Evolutionary conservation across 495 filamentous ascomycete genomes (phyloP), one percentile per base, ranked within the genome.

Genomic region (Penicillium salamii): DNA sequence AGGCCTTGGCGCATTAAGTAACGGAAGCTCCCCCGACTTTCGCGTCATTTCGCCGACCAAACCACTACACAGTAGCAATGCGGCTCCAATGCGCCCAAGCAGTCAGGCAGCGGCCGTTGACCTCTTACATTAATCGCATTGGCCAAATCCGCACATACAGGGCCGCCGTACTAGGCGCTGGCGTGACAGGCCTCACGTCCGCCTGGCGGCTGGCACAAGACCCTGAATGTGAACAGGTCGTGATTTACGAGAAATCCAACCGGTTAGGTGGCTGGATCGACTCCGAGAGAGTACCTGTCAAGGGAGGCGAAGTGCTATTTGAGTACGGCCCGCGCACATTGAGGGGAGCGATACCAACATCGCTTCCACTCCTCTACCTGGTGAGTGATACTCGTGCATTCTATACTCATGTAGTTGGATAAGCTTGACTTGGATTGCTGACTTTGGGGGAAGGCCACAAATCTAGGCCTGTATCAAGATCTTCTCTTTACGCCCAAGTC

Each of bases 271-370:
- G 95, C 23, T 97, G 93, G 95, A 67, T 97, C 7, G 66, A 84
- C 29, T 88, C 88, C 1, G 80, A 84, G 48, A 64, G 66, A 35
- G 71, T 89, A 7, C 63, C 78, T n/a, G 82, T 90, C 55, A 65
- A 81, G 42, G 69, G 67, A 42, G 74, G 74, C 35, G 62, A 81
- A 4, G 80, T 96, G 15, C 54, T 88, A 4, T 93, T 97, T 55
- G 92, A 98, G 71, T 75, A 82, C 53, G 93, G 93, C 0, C 91
- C 95, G 37, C 79, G 93, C 50, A 90, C 90, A 35, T 66, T 98
- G 46, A 76, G 86, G 49, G 71, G 81, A 23, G 67, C 72, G 8
- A 55, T 64, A 7, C 65, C 71, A 20, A 65, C 68, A 46, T 77
- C 74, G 14, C 42, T 79, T 20, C 67, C 77, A 14, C 71, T 81